Base-by-base conservation (phyloP, 2,329 filamentous ascomycete genomes). In the Penicillium psychrosexuale region DNA sequence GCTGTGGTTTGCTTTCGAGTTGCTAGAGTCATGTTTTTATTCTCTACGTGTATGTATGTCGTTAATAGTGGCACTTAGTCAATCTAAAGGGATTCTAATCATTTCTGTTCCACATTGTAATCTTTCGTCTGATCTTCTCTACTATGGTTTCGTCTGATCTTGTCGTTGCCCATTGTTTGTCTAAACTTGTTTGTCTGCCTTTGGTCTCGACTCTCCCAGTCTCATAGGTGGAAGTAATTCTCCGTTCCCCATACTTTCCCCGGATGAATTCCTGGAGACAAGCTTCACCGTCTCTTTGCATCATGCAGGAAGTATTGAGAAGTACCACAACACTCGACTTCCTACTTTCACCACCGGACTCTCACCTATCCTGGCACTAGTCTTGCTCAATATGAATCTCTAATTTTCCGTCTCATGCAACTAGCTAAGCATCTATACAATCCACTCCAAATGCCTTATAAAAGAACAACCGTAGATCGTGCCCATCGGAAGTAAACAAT, bases 11-110 rank as follows among this genome's bases (percentile, higher is more conserved):
- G 54, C 66, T 69, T 64, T 66, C 51, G 59, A 55, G 59, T 61
- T 54, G 58, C 64, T 70, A 68, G 69, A 70, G 64, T 66, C 65
- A 65, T 66, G 65, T 64, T 69, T 68, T 64, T 59, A 61, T 70
- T 67, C 65, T 69, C 53, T 70, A 68, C 67, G 69, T 71, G 70
- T 72, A 72, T 72, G 70, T 72, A 72, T 72, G 70, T 69, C 66
- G 68, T 71, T 72, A 72, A 72, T 72, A 72, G 70, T 72, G 70
- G 69, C 70, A 70, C 62, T 64, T 67, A 68, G 63, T 68, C 59
- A 69, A 68, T 66, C 61, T 64, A 70, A 70, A 71, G 66, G 67
- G 66, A 63, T 66, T 70, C 64, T 63, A 67, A 68, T 66, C 46
- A 63, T 47, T 44, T 42, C 5, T 52, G 9, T 27, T 47, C 31